Conservation (phyloP, 805 yeast species). For the Pichia scutulata region DNA sequence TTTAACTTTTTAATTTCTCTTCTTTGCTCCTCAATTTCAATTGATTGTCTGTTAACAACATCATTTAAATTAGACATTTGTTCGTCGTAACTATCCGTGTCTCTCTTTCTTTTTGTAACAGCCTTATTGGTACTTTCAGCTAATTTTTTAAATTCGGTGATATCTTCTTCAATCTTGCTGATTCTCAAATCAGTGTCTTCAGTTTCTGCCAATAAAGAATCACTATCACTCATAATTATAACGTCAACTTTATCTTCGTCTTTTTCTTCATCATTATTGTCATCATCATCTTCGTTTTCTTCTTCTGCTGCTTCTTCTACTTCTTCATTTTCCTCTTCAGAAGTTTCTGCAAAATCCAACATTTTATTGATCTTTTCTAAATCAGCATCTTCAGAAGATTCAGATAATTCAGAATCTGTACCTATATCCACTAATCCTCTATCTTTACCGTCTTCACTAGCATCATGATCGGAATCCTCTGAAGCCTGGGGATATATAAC, state of each 20-base stretch:
- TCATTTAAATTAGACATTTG: background rate
- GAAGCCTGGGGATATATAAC: no score
- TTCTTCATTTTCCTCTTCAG: background rate
- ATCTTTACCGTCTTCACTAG: background rate
- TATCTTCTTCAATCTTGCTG: background rate
- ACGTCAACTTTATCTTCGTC: no score
- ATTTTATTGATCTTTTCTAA: no score
- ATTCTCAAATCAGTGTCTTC: background rate
- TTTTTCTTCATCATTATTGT: no score
- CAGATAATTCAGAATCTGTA: background rate
- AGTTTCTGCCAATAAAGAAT: background rate
- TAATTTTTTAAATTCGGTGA: background rate
- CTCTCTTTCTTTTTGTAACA: background rate
- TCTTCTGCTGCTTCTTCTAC: no score
- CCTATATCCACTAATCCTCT: background rate
- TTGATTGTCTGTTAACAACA: background rate
- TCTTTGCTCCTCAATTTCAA: background rate
- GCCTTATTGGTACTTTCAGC: background rate
- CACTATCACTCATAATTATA: background rate
- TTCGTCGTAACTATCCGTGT: background rate
- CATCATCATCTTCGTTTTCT: no score
- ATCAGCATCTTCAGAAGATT: background rate
- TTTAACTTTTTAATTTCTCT: background rate
- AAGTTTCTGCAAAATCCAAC: background rate
- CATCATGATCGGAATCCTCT: background rate